Evolutionary conservation across 1,284 basidiomycete genomes (phyloP).

Genomic region (Rhodofomes roseus): DNA sequence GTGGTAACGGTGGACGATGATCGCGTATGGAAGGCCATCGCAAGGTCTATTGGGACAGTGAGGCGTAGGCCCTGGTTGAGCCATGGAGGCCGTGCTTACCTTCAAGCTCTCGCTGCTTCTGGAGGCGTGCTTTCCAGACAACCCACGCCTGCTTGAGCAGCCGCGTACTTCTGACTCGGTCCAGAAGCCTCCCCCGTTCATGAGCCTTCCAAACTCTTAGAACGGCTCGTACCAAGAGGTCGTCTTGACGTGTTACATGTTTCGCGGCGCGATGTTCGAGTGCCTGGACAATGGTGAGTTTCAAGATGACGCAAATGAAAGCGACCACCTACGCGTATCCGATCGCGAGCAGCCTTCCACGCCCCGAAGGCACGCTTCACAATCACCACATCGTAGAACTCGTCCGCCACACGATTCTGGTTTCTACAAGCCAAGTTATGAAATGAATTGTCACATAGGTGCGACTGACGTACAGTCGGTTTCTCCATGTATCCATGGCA

Average conservation of each 20-base stretch:
- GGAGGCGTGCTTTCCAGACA: conserved; percentile 51
- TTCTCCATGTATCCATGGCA: conserved; percentile 52
- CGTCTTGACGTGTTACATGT: conserved; percentile 58
- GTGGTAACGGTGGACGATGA: conserved; percentile 38
- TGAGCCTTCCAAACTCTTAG: conserved; percentile 71
- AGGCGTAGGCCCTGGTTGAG: neutral
- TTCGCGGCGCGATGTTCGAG: conserved; percentile 55
- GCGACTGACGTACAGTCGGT: conserved; percentile 42
- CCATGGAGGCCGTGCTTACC: conserved; percentile 31
- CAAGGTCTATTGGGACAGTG: conserved; percentile 36
- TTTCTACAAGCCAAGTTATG: conserved; percentile 32
- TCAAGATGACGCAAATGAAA: neutral
- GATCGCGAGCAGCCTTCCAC: conserved; percentile 54
- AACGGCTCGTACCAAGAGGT: conserved; percentile 59
- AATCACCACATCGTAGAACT: conserved; percentile 39
- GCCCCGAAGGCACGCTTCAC: conserved; percentile 42
- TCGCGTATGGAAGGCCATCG: conserved; percentile 49
- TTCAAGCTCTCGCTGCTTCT: conserved; percentile 38
- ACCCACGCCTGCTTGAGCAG: conserved; percentile 45
- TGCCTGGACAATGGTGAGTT: conserved; percentile 25
- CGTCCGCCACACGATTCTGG: conserved; percentile 39
- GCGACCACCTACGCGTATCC: conserved; percentile 43
- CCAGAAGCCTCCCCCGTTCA: conserved; percentile 60
- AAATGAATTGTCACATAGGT: neutral
- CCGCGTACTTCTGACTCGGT: conserved; percentile 47